Base-by-base conservation (phyloP, 176 grass and related monocot species). In the Puya raimondii region DNA sequence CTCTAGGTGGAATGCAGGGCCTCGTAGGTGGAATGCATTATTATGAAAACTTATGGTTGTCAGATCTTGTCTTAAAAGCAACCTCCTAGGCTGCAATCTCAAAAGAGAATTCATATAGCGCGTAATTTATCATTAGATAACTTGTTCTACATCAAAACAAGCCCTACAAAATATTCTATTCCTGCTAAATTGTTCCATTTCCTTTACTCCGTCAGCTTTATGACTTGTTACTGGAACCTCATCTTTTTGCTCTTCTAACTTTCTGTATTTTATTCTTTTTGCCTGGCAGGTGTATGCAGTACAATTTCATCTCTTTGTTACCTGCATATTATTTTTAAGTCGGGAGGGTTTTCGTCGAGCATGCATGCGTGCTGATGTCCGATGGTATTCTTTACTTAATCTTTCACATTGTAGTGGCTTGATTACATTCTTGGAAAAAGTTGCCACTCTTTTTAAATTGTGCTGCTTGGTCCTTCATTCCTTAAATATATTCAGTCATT, bases 281-380 rank as follows among this genome's bases (percentile, higher is more conserved):
- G 10, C 23, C 71, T 70, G 64, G 74, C 82, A 99, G 94, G 77
- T 88, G 42, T 99, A 90, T 3, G 78, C 94, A 48, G 77, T 99
- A 67, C 94, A 99, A 56, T 84, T 99, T 85, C 94, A 91, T 79
- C 87, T 99, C 47, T 99, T 93, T 69, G 86, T 99, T 72, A 99
- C 86, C 12, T 83, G 82, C 17, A 70, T 99, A 29, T 85, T 99
- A 65, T 99, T 99, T 88, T 79, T 99, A 72, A 99, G 94, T 63
- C 81, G 94, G 25, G 94, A 99, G 64, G 94, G 94, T 18, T 99
- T 99, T 84, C 90, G 94, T 12, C 84, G 89, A 71, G 94, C 94
- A 83, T 99, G 94, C 63, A 80, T 99, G 89, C 94, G 94, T 70
- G 84, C 69, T 77, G 75, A 86, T 80, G 69, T 80, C 63, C 76